phyloP scores from a whole-genome alignment of 495 filamentous ascomycete species.

The Trichocladium uniseriatum region DNA sequence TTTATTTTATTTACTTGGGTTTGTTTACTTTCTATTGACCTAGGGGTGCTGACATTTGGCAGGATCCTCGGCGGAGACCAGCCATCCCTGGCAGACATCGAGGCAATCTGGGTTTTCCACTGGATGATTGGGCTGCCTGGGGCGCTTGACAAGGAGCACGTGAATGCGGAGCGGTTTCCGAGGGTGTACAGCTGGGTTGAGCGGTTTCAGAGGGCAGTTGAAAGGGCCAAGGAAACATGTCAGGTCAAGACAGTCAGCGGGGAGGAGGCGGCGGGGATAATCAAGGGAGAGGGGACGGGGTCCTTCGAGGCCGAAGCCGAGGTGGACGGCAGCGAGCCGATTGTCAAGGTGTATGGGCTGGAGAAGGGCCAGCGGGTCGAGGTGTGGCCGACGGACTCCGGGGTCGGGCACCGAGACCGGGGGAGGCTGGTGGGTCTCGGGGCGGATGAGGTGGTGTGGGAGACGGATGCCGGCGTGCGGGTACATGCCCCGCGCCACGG shows the following conservation, averaged over 20 bases:
- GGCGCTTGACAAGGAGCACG: no score
- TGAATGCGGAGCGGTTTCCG: no score
- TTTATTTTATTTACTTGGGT: no score
- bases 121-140: conserved; percentile 52
- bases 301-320: conserved; percentile 29
- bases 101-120: conserved; percentile 51
- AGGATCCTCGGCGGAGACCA: conserved; percentile 35
- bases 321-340: conserved; percentile 30
- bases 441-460: conserved; percentile 43
- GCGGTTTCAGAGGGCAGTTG: conserved; percentile 36
- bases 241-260: conserved; percentile 35
- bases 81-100: conserved; percentile 49
- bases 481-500: conserved; percentile 49
- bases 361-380: conserved; percentile 40
- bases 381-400: conserved; percentile 49
- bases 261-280: conserved; percentile 36
- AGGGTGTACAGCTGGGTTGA: conserved; percentile 49
- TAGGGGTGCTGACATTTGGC: no score
- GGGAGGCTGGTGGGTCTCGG: conserved; percentile 42
- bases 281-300: conserved; percentile 27
- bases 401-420: conserved; percentile 43
- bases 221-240: conserved; percentile 13
- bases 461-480: conserved; percentile 36
- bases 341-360: conserved; percentile 27
- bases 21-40: no score